These are phyloP conservation scores for Phaffia rhodozyma DNA, from an alignment of 1,284 basidiomycete species.

Conservation along the genomic window DNA sequence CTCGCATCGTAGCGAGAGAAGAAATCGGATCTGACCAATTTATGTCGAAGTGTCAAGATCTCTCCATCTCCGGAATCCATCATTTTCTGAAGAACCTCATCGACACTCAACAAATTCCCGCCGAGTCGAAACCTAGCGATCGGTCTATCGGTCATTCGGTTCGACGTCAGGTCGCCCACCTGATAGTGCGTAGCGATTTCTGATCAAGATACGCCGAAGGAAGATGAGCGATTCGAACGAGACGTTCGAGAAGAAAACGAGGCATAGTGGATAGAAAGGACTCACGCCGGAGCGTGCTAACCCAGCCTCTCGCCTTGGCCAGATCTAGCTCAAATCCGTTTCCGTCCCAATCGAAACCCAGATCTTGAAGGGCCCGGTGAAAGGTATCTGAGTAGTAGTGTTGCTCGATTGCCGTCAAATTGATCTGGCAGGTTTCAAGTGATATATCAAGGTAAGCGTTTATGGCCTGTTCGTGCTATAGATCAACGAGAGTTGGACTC, in stretches of 20 bases:
- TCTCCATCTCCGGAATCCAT: background rate
- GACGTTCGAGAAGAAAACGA: background rate
- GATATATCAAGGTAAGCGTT: background rate
- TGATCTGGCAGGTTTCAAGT: background rate
- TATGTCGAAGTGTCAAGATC: background rate
- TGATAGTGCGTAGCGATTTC: slow-evolving; percentile 16
- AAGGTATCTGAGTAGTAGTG: slow-evolving; percentile 1
- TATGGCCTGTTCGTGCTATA: background rate
- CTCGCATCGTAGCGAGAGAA: background rate
- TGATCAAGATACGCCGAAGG: background rate
- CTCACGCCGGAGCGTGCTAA: slow-evolving; percentile 8
- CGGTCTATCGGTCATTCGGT: background rate
- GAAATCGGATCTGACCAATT: background rate
- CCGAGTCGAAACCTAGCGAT: background rate
- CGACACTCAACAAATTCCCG: background rate
- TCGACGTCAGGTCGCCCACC: background rate
- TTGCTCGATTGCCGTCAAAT: background rate
- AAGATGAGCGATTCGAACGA: background rate
- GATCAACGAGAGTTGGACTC: background rate
- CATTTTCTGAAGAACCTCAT: background rate
- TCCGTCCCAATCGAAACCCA: background rate
- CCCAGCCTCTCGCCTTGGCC: background rate
- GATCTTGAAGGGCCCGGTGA: slow-evolving; percentile 3
- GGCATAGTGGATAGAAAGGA: background rate
- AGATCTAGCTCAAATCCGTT: slow-evolving; percentile 2